Conservation (phyloP, 768 basidiomycete species). For the Termitomyces heimii region DNA sequence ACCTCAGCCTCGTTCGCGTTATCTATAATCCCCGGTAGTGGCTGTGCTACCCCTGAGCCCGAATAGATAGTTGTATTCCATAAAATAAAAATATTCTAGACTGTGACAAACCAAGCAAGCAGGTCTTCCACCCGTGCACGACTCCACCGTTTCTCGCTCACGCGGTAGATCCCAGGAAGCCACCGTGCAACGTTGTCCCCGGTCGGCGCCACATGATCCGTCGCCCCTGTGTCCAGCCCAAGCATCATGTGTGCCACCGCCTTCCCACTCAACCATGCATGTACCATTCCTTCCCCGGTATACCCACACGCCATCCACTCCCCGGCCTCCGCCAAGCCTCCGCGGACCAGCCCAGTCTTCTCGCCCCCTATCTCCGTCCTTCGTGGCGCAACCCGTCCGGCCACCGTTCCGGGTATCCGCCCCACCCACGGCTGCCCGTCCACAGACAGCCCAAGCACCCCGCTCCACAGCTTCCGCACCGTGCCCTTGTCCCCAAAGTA, state of each 20-base stretch:
- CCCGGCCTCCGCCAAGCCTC: conserved; percentile 32
- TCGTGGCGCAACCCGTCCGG: conserved; percentile 28
- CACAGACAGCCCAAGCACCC: conserved; percentile 54
- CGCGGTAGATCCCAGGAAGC: conserved; percentile 45
- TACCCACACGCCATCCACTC: conserved; percentile 75
- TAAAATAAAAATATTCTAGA: background rate
- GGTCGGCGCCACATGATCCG: background rate
- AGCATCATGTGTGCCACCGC: conserved; percentile 59
- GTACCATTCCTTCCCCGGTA: conserved; percentile 69
- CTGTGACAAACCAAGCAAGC: conserved; percentile 10
- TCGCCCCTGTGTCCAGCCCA: conserved; percentile 22
- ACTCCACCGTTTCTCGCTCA: conserved; percentile 45
- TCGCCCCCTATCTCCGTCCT: background rate
- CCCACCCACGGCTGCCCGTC: conserved; percentile 71
- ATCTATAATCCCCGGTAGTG: background rate
- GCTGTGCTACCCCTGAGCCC: conserved; percentile 4
- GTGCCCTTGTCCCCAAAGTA: conserved; percentile 36
- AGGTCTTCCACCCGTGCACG: conserved; percentile 33
- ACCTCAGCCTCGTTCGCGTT: no score
- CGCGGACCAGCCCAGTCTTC: background rate
- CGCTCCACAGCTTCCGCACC: conserved; percentile 44
- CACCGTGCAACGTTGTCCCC: conserved; percentile 20
- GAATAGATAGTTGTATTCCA: background rate
- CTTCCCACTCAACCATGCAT: conserved; percentile 59
- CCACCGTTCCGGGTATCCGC: conserved; percentile 42